These are phyloP conservation scores for Acacia confusa DNA, from an alignment of 306 rosid genomes.

Conservation along the genomic window DNA sequence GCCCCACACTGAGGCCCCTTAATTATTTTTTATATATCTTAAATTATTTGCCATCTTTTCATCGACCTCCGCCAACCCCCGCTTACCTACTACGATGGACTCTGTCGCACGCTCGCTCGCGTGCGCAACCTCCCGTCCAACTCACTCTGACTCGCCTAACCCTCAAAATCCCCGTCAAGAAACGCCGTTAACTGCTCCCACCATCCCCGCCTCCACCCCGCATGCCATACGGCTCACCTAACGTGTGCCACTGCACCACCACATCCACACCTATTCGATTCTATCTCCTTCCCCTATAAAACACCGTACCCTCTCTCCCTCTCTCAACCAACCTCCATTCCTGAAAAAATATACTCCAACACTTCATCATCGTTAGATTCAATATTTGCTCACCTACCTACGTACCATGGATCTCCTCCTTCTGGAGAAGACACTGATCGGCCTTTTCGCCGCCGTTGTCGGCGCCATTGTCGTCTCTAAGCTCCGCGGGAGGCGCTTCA, in stretches of 20 bases:
- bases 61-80: slow-evolving; percentile 8
- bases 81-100: slow-evolving; percentile 19
- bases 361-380: background rate
- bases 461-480: slow-evolving; percentile 57
- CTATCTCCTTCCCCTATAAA: background rate
- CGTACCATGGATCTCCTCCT: slow-evolving; percentile 67
- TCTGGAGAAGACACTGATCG: slow-evolving; percentile 64
- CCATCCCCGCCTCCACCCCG: background rate
- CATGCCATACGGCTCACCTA: background rate
- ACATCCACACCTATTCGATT: background rate
- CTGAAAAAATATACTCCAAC: background rate
- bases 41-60: background rate
- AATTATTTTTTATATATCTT: too few species aligned
- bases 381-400: background rate
- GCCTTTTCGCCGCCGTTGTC: slow-evolving; percentile 49
- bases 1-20: background rate
- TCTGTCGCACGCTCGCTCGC: background rate
- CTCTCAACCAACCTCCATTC: background rate
- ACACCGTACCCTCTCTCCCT: background rate
- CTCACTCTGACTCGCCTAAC: background rate
- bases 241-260: background rate
- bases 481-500: slow-evolving; percentile 63
- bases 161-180: background rate
- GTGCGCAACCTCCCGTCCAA: background rate
- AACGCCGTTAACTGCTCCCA: background rate